Base-by-base conservation (phyloP, 345 rosid genomes). In the Populus pruinosa region DNA sequence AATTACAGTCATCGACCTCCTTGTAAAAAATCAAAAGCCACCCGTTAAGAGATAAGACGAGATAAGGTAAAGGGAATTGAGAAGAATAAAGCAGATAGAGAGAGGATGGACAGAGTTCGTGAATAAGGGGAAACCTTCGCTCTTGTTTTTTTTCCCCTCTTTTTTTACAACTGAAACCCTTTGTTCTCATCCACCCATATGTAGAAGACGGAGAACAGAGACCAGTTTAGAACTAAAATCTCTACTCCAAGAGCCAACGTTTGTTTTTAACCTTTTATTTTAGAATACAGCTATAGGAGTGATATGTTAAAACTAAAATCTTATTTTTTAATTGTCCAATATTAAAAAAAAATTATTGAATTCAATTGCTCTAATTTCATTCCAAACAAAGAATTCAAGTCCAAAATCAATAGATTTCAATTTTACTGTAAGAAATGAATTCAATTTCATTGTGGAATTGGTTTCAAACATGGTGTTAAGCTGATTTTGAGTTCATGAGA, bases 111-210 rank as follows among this genome's bases (percentile, higher is more conserved):
- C 21, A 50, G 56, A 50, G 56, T 6, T 50, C 56, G 6, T 50
- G n/a, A 17, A 17, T 50, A 50, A 5, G 18, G 56, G 18, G n/a
- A 50, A 17, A 49, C 56, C 56, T 16, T 17, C 17, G 8, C 6
- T 17, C 20, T 49, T 17, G 1, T 0, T 1, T 21, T 49, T 49
- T 33, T 33, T 4, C 0, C 0, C 36, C 5, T 4, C 0, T 4
- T 33, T 33, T 33, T 17, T 17, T 6, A 50, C n/a, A 17, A 17
- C 6, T 17, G 2, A 21, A 17, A 50, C 5, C n/a, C 18, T 17
- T 49, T 49, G 55, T 17, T 5, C 21, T 5, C 17, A 16, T 49
- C 55, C 55, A 49, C 55, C 55, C 21, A 5, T 7, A 49, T 49
- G 55, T 49, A 49, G 55, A 49, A 49, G 55, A 49, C 17, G 20